Base-by-base conservation (phyloP, 2,329 filamentous ascomycete species). In the Sporothrix inflata region DNA sequence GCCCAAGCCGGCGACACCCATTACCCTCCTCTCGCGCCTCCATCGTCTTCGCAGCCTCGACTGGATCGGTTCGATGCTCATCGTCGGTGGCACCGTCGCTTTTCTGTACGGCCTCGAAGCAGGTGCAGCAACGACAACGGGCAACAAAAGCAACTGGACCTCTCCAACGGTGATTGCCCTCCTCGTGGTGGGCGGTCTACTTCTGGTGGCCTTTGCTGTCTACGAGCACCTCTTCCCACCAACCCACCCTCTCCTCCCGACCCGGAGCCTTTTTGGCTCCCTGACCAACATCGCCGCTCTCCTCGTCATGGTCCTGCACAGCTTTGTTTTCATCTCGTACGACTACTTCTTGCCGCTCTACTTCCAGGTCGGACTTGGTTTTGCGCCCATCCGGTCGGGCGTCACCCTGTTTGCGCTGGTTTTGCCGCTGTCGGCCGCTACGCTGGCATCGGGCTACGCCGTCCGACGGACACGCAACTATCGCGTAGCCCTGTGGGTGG, bases 331-430 rank as follows among this genome's bases (percentile, higher is more conserved):
- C 3, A 60, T 38, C 9, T n/a, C 55, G 1, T 60, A 60, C 55
- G 55, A 60, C 55, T 60, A 60, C 55, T 60, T 60, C 3, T 9
- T 60, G 27, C 55, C 55, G 14, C 55, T 60, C 30, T 60, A 60
- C 55, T 60, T 60, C 16, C 55, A 60, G 27, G 55, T 60, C 55
- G 30, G 30, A 5, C 55, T 60, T 6, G 55, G 55, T 1, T 60
- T 60, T 38, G 55, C 16, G 0, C 55, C 55, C 27, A 60, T 60
- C 19, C 55, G 30, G 14, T 60, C 55, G 16, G 55, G 55, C 16
- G 55, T 60, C 16, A 60, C 55, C 0, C 55, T 60, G 14, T 60
- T 60, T 38, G 55, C 55, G 3, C 55, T 60, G 5, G 55, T 60
- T 2, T 16, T 60, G 27, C 55, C 55, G 14, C 9, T 60, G 55